Conservation (phyloP, 768 basidiomycete genomes). For the Cystobasidium tubakii region DNA sequence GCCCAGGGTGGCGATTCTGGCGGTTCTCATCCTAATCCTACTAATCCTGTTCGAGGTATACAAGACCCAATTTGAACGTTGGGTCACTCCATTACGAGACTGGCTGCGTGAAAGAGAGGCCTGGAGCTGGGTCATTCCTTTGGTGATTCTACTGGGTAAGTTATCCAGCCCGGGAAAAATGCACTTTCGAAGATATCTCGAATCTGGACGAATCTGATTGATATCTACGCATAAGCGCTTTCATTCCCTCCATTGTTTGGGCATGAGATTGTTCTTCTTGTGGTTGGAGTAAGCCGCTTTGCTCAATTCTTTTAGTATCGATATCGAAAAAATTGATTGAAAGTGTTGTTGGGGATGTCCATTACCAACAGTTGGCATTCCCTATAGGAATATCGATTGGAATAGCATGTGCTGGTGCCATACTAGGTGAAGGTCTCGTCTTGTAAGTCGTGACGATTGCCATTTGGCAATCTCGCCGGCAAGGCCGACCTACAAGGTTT, state of each 20-base stretch:
- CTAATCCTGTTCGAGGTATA: conserved; percentile 32
- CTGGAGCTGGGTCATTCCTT: conserved; percentile 8
- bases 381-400: background rate
- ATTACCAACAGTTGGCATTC: background rate
- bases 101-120: conserved; percentile 12
- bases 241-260: background rate
- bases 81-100: conserved; percentile 11
- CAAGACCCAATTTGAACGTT: conserved; percentile 15
- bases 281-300: background rate
- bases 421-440: conserved; percentile 13
- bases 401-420: conserved; percentile 12
- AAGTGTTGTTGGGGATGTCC: no score
- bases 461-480: no score
- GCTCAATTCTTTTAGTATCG: no score
- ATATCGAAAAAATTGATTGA: no score
- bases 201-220: no score
- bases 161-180: no score
- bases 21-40: background rate
- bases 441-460: background rate
- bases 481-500: no score
- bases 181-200: no score
- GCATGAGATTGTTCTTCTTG: conserved; percentile 8
- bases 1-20: background rate
- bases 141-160: background rate
- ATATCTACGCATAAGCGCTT: background rate